phyloP scores from a whole-genome alignment of 1,284 basidiomycete species.

The Austroboletus niveus region DNA sequence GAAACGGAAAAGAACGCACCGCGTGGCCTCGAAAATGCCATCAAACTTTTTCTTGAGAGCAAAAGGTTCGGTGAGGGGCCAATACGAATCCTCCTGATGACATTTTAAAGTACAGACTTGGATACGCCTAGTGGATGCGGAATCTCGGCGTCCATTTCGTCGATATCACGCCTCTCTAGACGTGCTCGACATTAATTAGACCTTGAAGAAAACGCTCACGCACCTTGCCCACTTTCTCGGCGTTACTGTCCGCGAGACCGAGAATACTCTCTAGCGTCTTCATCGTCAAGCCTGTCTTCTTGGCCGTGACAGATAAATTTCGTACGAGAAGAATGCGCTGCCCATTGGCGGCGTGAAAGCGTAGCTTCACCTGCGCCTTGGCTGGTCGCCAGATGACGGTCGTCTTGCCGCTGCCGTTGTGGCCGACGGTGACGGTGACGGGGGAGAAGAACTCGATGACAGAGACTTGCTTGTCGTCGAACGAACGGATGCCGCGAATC shows the following conservation, averaged over 20 bases:
- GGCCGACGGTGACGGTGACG: constrained; percentile 97
- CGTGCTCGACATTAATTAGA: not conserved
- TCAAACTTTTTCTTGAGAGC: constrained; percentile 98
- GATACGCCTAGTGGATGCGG: constrained; percentile 93
- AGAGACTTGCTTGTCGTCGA: constrained; percentile 92
- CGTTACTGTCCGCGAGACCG: constrained; percentile 67
- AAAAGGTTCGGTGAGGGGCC: constrained; percentile 93
- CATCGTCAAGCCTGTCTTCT: constrained; percentile 93
- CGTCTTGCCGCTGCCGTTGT: constrained; percentile 99
- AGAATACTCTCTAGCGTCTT: constrained; percentile 96
- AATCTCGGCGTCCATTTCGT: constrained; percentile 97
- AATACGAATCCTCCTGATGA: constrained; percentile 99
- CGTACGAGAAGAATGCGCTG: constrained; percentile 90
- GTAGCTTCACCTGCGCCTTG: constrained; percentile 95
- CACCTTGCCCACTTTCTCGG: constrained; percentile 76
- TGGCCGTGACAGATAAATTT: constrained; percentile 90
- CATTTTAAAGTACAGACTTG: constrained; percentile 95
- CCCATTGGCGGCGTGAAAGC: constrained; percentile 89
- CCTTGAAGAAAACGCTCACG: constrained; percentile 12
- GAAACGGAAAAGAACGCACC: constrained; percentile 43
- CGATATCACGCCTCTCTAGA: constrained; percentile 82
- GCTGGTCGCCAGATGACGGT: constrained; percentile 99
- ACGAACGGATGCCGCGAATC: constrained; percentile 85
- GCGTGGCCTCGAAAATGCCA: constrained; percentile 98
- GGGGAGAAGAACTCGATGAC: constrained; percentile 98